phyloP scores from a whole-genome alignment of 306 rosid species.

The Erythrophleum fordii region DNA sequence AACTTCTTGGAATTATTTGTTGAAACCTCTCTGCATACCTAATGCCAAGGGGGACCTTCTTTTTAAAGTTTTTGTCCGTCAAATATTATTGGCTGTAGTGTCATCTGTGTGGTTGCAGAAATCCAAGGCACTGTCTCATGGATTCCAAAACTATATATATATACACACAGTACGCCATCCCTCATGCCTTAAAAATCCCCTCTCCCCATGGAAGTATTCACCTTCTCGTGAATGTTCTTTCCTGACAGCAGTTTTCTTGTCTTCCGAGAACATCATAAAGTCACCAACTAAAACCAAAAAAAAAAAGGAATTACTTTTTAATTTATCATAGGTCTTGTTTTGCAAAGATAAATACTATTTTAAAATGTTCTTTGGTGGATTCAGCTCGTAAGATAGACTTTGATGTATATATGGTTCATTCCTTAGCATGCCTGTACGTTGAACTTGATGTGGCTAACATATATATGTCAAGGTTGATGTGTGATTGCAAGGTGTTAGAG shows the following conservation, averaged over 20 bases:
- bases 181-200: too few species aligned
- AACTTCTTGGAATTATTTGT: slow-evolving; percentile 25
- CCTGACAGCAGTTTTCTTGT: slow-evolving; percentile 13
- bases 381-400: neutral
- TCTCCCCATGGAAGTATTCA: neutral
- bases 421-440: neutral
- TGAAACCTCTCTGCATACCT: slow-evolving; percentile 1
- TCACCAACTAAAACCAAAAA: neutral
- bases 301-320: neutral
- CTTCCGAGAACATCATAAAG: slow-evolving; percentile 14
- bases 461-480: neutral
- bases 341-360: neutral
- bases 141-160: neutral
- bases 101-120: slow-evolving; percentile 23
- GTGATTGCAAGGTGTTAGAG: neutral
- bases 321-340: neutral
- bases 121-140: slow-evolving; percentile 19
- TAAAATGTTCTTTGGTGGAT: slow-evolving; percentile 4
- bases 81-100: slow-evolving; percentile 9
- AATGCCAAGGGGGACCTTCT: neutral
- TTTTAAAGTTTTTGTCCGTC: neutral
- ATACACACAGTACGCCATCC: too few species aligned
- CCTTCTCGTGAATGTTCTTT: slow-evolving; percentile 3
- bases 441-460: too few species aligned
- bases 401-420: neutral